Evolutionary conservation across 2,329 filamentous ascomycete species (phyloP).

Genomic region (Berkeleyomyces rouxiae): DNA sequence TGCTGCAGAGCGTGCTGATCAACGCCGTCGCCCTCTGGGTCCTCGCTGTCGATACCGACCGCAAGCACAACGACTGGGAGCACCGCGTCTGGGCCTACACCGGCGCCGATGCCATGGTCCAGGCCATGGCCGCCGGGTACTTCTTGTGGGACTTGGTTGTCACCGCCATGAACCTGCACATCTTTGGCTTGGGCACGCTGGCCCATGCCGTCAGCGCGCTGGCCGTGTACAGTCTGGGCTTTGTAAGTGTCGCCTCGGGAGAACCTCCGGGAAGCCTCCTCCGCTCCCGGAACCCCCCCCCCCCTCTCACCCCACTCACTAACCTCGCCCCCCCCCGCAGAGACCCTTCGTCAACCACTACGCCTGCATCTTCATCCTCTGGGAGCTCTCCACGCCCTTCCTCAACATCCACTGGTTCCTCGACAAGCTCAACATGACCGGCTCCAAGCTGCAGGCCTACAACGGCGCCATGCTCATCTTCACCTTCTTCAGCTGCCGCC

Average conservation of each 20-base stretch:
- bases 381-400: slow-evolving; percentile 73
- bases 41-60: slow-evolving; percentile 51
- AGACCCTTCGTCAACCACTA: slow-evolving; percentile 76
- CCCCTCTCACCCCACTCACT: background rate
- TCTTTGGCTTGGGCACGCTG: slow-evolving; percentile 62
- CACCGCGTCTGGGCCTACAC: slow-evolving; percentile 66
- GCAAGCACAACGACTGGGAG: slow-evolving; percentile 46
- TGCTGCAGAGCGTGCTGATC: slow-evolving; percentile 60
- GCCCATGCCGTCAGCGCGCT: slow-evolving; percentile 63
- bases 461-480: slow-evolving; percentile 57
- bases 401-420: slow-evolving; percentile 87
- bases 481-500: slow-evolving; percentile 61
- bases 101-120: slow-evolving; percentile 52
- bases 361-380: slow-evolving; percentile 64
- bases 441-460: slow-evolving; percentile 54
- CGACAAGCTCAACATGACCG: slow-evolving; percentile 71
- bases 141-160: slow-evolving; percentile 70
- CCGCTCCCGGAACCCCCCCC: background rate
- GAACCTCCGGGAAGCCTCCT: too few relatives aligned
- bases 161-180: slow-evolving; percentile 47
- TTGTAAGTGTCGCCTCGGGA: slow-evolving; percentile 39
- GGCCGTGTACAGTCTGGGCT: slow-evolving; percentile 59
- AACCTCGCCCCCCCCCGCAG: slow-evolving; percentile 26
- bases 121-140: slow-evolving; percentile 63
- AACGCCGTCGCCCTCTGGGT: slow-evolving; percentile 58